These are phyloP conservation scores for Blastomyces emzantsi DNA, from an alignment of 2,329 filamentous ascomycete genomes.

Conservation along the genomic window DNA sequence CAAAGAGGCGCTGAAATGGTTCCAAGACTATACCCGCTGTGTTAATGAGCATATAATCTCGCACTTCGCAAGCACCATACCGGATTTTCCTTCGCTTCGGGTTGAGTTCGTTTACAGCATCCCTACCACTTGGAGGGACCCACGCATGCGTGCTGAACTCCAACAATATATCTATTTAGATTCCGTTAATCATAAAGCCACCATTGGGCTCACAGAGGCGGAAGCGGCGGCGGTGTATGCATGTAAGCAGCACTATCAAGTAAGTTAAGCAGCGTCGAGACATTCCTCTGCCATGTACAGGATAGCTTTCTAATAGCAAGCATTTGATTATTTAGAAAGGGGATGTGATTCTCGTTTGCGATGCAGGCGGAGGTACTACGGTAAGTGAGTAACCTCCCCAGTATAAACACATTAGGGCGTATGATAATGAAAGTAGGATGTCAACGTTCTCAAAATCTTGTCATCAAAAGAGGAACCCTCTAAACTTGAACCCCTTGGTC, in stretches of 20 bases:
- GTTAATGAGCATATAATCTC: conserved; percentile 24
- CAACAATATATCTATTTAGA: conserved; percentile 2
- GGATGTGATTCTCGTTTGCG: conserved; percentile 9
- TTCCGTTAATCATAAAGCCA: conserved; percentile 16
- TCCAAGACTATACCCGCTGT: conserved; percentile 21
- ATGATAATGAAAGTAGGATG: conserved; percentile 5
- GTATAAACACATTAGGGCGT: background rate
- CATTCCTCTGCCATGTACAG: conserved; percentile 23
- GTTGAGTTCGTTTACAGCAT: conserved; percentile 13
- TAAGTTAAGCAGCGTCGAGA: conserved; percentile 28
- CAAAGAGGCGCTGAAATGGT: conserved; percentile 9
- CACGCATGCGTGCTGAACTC: conserved; percentile 10
- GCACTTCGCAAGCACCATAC: conserved; percentile 7
- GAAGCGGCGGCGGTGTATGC: conserved; percentile 13
- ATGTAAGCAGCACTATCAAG: conserved; percentile 26
- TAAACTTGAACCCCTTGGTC: conserved; percentile 21
- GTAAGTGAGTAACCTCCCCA: background rate
- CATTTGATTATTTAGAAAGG: conserved; percentile 7
- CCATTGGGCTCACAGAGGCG: conserved; percentile 11
- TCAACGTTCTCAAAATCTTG: conserved; percentile 18
- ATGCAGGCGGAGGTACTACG: conserved; percentile 12
- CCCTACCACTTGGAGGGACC: conserved; percentile 13
- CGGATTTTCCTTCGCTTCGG: conserved; percentile 15
- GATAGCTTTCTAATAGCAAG: background rate
- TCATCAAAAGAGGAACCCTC: conserved; percentile 20